Percentiles rank a stretch among this genome's conserved stretches.
These are phyloP conservation scores for Cucurbita maxima DNA, from an alignment of 306 rosid species.

Conservation along the genomic window DNA sequence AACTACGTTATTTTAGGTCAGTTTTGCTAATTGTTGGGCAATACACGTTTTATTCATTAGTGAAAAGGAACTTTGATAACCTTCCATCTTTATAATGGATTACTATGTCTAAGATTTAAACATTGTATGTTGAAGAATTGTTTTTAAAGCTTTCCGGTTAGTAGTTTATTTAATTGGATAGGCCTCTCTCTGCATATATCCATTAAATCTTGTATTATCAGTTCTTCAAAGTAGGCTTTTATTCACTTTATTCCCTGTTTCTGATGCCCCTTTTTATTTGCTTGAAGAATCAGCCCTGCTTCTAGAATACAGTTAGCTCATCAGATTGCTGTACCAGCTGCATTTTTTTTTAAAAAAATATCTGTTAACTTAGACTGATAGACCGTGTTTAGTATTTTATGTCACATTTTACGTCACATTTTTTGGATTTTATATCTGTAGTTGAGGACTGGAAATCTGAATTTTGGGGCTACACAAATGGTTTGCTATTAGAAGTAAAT, in stretches of 20 bases:
- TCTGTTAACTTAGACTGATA: neutral
- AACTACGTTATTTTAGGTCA: neutral
- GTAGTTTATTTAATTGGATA: neutral
- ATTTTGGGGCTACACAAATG: neutral
- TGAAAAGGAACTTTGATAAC: neutral
- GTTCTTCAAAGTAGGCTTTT: neutral
- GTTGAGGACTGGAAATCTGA: neutral
- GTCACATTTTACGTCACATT: neutral
- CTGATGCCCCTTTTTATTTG: neutral
- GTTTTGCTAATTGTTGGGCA: neutral
- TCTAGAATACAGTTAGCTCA: neutral
- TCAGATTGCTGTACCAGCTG: neutral
- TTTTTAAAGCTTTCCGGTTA: neutral
- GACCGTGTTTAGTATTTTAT: neutral
- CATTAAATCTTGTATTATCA: neutral
- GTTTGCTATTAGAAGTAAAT: neutral
- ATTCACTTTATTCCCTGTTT: neutral
- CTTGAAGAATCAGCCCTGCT: neutral
- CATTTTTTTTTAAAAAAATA: neutral
- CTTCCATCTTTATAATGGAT: neutral
- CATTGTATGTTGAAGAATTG: neutral
- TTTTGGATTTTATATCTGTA: neutral
- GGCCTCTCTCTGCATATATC: neutral
- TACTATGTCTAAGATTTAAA: neutral
- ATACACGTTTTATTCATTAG: neutral